Base-by-base conservation (phyloP, 495 filamentous ascomycete genomes). In the Penicillium dipodomyicola region DNA sequence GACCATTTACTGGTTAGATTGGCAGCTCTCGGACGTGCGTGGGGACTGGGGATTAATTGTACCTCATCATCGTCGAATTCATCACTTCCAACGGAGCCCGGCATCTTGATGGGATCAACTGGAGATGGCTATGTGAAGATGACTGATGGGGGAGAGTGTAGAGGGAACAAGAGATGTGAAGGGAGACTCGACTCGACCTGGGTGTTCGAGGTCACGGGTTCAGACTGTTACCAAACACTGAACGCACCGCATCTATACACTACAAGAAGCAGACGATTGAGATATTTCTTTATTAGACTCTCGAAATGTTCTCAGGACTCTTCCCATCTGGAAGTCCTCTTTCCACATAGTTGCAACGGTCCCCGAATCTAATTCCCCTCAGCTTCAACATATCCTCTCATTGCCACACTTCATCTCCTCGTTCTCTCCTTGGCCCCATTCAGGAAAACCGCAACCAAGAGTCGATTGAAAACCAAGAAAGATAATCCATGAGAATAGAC, bases 401-500 rank as follows among this genome's bases (percentile, higher is more conserved):
- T 35, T 61, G 44, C 58, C 65, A 47, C 55, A 56, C 49, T 54
- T 58, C 58, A 48, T 56, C 55, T 57, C 59, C 54, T 57, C 58
- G 57, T 60, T 56, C 59, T 49, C 59, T 61, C 58, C 49, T 63
- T 65, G 54, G 65, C 62, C 62, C 63, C 56, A 56, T 55, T 52
- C 63, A 40, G 58, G 58, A 59, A 65, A 68, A 65, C 60, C 65
- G 63, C 65, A 68, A 62, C 63, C 61, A 68, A 65, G 62, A 64
- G 60, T 60, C 64, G 57, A 61, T 60, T 58, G 60, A 61, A 56
- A 61, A 60, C 59, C 52, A 60, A 63, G 59, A 63, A 63, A 67
- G 59, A 63, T 62, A 65, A 71, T 62, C 62, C 62, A 59, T 65
- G 49, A 67, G 67, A 70, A 69, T 53, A 66, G 59, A 54, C 59